Percentiles rank a stretch among this genome's conserved stretches.
phyloP scores from a whole-genome alignment of 2,329 filamentous ascomycete species.

The Coniochaeta ligniaria region DNA sequence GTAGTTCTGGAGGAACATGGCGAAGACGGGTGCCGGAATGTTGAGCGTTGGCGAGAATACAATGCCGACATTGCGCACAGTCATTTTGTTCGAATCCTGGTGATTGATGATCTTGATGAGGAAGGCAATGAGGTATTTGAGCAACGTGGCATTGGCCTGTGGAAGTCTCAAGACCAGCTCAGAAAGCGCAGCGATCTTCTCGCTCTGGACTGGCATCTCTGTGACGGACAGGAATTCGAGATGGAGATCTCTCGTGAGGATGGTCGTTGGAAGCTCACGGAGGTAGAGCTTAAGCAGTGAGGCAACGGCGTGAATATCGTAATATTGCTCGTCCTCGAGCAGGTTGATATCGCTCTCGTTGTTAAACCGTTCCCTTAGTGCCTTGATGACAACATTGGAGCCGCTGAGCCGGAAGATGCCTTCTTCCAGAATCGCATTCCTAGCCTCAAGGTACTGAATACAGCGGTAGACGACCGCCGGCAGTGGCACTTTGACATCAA shows the following conservation, averaged over 20 bases:
- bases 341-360: slow-evolving; percentile 86
- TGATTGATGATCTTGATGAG: slow-evolving; percentile 90
- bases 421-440: slow-evolving; percentile 78
- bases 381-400: slow-evolving; percentile 92
- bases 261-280: slow-evolving; percentile 83
- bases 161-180: slow-evolving; percentile 76
- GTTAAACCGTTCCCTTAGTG: slow-evolving; percentile 88
- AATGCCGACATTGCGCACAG: slow-evolving; percentile 91
- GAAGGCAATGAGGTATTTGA: slow-evolving; percentile 81
- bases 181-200: slow-evolving; percentile 72
- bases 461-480: slow-evolving; percentile 93
- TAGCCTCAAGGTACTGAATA: slow-evolving; percentile 82
- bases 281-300: slow-evolving; percentile 91
- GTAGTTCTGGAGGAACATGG: slow-evolving; percentile 87
- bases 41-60: slow-evolving; percentile 97
- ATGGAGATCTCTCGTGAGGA: slow-evolving; percentile 85
- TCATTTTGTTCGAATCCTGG: slow-evolving; percentile 92
- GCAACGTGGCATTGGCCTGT: slow-evolving; percentile 68
- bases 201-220: slow-evolving; percentile 65
- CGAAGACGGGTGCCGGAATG: slow-evolving; percentile 90
- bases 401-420: slow-evolving; percentile 95
- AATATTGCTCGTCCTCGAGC: slow-evolving; percentile 72
- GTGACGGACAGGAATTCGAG: slow-evolving; percentile 80
- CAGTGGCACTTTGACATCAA: slow-evolving; percentile 65
- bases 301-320: slow-evolving; percentile 93